phyloP scores from a whole-genome alignment of 108 stramenopile species.

The Thalassiosira profunda region DNA sequence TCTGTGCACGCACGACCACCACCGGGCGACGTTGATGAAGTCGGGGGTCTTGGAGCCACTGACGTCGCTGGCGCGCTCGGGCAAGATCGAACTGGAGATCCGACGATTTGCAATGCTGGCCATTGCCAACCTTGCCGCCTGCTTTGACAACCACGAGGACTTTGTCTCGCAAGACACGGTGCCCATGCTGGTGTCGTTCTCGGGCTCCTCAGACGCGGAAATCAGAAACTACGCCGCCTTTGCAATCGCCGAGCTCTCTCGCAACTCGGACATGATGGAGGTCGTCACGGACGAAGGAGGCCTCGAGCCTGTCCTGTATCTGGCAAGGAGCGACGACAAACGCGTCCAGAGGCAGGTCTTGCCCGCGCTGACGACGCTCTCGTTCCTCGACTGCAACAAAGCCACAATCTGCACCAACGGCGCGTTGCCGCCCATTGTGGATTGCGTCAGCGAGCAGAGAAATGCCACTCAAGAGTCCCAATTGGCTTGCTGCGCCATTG shows the following conservation, averaged over 20 bases:
- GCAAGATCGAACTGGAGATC: constrained; percentile 78
- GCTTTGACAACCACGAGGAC: constrained; percentile 68
- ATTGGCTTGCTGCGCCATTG: constrained; percentile 82
- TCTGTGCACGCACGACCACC: constrained; percentile 67
- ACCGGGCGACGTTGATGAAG: constrained; percentile 63
- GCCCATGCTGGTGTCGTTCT: constrained; percentile 79
- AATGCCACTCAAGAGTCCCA: constrained; percentile 36
- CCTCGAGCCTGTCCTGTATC: constrained; percentile 84
- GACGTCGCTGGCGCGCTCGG: constrained; percentile 73
- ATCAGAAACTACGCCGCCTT: constrained; percentile 87
- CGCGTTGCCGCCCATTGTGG: constrained; percentile 72
- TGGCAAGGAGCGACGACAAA: constrained; percentile 76
- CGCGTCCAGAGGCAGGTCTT: constrained; percentile 75
- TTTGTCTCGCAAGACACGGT: constrained; percentile 81
- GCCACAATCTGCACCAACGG: constrained; percentile 73
- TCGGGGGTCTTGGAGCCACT: constrained; percentile 83
- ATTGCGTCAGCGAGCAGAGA: constrained; percentile 15
- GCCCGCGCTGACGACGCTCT: constrained; percentile 79
- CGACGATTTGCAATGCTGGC: constrained; percentile 77
- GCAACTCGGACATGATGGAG: constrained; percentile 77
- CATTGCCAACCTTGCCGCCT: constrained; percentile 79
- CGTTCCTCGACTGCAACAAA: constrained; percentile 84
- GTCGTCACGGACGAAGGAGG: constrained; percentile 82
- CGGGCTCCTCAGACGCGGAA: constrained; percentile 71
- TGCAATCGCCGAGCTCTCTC: constrained; percentile 78